Evolutionary conservation across 768 basidiomycete genomes (phyloP).

Genomic region (Macrolepiota albuminosa): DNA sequence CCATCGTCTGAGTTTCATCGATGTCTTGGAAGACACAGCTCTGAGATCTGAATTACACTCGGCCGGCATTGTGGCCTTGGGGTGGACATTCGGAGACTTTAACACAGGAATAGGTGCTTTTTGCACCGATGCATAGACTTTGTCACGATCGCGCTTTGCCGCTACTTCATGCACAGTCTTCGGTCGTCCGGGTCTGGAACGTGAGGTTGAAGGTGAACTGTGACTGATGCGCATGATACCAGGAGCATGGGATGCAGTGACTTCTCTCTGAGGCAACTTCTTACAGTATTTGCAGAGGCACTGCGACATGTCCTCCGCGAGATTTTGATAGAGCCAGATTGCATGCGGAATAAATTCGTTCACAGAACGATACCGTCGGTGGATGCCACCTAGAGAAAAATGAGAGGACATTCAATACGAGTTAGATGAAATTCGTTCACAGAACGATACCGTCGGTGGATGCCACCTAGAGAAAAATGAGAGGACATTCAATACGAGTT

Average conservation of each 20-base stretch:
- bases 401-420: not conserved
- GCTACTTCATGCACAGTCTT: conserved; percentile 19
- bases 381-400: conserved; percentile 38
- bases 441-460: conserved; percentile 61
- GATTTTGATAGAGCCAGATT: conserved; percentile 66
- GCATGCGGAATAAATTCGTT: conserved; percentile 86
- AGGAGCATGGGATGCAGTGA: conserved; percentile 51
- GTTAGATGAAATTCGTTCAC: conserved; percentile 56
- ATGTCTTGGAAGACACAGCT: conserved; percentile 43
- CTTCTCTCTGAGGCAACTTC: conserved; percentile 63
- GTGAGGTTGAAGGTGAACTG: conserved; percentile 22
- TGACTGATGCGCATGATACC: conserved; percentile 26
- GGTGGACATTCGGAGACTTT: conserved; percentile 27
- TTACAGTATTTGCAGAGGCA: conserved; percentile 79
- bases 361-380: conserved; percentile 65
- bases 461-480: conserved; percentile 34
- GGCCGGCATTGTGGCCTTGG: conserved; percentile 45
- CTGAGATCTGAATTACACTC: conserved; percentile 66
- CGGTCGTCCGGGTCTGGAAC: conserved; percentile 16
- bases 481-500: not conserved
- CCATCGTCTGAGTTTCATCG: conserved; percentile 48
- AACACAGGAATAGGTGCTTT: conserved; percentile 23
- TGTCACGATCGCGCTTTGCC: conserved; percentile 23
- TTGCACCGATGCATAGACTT: conserved; percentile 39
- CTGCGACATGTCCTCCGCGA: conserved; percentile 36